phyloP scores from a whole-genome alignment of 192 early-diverging fungal genomes.

The Gryganskiella cystojenkinii region DNA sequence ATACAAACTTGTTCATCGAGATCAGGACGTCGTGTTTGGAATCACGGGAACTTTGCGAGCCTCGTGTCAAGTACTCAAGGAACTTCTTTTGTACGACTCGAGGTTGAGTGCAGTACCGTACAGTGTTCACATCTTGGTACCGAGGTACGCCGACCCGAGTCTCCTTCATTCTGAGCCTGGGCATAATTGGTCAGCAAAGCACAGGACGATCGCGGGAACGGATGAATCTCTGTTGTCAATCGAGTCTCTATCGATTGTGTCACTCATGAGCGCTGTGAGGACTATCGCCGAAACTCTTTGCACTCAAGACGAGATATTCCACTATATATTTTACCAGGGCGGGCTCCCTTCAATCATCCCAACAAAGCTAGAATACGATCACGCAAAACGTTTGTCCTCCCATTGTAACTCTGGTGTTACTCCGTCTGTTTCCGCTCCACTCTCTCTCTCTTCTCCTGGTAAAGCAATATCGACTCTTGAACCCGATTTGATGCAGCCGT shows the following conservation, averaged over 20 bases:
- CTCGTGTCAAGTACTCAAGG: constrained; percentile 9
- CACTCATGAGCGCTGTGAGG: constrained; percentile 3
- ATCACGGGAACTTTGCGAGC: constrained; percentile 16
- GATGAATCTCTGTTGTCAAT: constrained; percentile 22
- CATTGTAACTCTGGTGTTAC: no score
- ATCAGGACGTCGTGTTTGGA: constrained; percentile 29
- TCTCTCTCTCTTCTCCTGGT: no score
- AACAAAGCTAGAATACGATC: not conserved
- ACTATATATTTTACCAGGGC: constrained; percentile 23
- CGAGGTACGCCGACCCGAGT: no score
- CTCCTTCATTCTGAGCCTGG: not conserved
- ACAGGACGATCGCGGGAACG: not conserved
- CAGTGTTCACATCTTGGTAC: no score
- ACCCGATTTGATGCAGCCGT: no score
- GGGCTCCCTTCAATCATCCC: constrained; percentile 19
- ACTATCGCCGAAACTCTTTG: constrained; percentile 1
- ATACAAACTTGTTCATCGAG: not conserved
- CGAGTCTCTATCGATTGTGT: constrained; percentile 9
- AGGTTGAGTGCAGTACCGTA: no score
- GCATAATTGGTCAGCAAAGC: not conserved
- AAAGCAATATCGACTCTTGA: no score
- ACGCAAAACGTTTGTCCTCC: not conserved
- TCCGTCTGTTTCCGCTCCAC: no score
- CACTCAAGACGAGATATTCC: not conserved
- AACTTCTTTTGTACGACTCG: constrained; percentile 6